Conservation (phyloP, 2,329 filamentous ascomycete species). For the Claviceps capensis region DNA sequence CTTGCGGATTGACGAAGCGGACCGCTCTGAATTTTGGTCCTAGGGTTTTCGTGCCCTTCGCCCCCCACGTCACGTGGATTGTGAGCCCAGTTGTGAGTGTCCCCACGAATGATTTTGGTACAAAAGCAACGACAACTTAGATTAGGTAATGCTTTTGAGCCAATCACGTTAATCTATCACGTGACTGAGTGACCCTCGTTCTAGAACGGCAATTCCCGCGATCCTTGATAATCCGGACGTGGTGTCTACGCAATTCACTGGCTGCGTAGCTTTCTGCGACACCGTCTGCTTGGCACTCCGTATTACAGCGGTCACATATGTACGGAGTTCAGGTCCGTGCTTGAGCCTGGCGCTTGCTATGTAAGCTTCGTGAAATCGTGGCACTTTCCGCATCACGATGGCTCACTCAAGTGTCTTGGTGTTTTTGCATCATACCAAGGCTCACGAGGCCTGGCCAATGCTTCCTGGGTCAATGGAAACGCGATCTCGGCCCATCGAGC, state of each 20-base stretch:
- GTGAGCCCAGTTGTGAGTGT: not conserved
- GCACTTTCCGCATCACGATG: not conserved
- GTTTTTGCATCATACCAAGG: too few species aligned
- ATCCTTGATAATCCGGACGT: too few species aligned
- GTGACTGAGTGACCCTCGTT: not conserved
- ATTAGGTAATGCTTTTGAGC: not conserved
- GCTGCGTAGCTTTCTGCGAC: not conserved
- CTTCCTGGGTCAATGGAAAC: too few species aligned
- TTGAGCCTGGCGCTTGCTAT: too few species aligned
- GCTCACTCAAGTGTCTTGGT: not conserved
- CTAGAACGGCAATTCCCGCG: too few species aligned
- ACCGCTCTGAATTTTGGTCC: slow-evolving; percentile 19
- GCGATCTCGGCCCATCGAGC: too few species aligned
- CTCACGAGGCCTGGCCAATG: too few species aligned
- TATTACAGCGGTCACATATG: not conserved
- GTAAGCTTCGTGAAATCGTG: too few species aligned
- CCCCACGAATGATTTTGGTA: not conserved
- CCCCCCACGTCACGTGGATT: slow-evolving; percentile 18
- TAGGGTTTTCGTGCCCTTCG: slow-evolving; percentile 30
- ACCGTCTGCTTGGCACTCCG: not conserved
- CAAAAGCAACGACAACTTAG: not conserved
- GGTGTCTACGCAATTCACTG: too few species aligned
- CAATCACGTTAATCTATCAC: not conserved
- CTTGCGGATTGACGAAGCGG: slow-evolving; percentile 16
- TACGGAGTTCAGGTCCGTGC: too few species aligned